phyloP scores from a whole-genome alignment of 441 rosid genomes.

The Macaranga tanarius region DNA sequence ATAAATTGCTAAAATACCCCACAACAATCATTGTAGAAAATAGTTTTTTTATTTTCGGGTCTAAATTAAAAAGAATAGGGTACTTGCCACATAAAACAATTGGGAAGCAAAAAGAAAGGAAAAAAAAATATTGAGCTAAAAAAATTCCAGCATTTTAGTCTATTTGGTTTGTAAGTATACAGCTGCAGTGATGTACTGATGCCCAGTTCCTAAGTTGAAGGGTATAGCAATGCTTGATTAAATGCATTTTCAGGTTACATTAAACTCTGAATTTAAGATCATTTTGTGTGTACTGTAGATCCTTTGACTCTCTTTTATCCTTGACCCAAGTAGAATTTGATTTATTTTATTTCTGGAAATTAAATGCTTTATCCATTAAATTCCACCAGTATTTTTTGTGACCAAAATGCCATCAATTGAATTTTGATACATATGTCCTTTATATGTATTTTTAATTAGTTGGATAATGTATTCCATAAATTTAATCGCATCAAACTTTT shows the following conservation, averaged over 20 bases:
- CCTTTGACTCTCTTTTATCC: too few species aligned
- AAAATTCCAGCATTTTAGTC: neutral
- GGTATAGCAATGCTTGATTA: neutral
- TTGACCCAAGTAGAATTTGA: neutral
- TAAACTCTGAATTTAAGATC: neutral
- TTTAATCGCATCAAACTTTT: too few species aligned
- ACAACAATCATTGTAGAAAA: conserved; percentile 23
- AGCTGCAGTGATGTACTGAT: neutral
- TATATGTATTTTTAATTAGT: too few species aligned
- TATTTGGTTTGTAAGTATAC: neutral
- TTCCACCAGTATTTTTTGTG: neutral
- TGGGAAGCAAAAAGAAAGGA: neutral
- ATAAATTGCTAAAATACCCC: conserved; percentile 15
- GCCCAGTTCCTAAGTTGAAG: neutral
- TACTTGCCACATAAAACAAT: neutral
- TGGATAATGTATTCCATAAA: too few species aligned
- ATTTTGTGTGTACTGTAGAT: neutral
- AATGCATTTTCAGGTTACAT: neutral
- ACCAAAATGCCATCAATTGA: neutral
- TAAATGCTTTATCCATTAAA: neutral
- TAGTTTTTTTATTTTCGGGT: too few species aligned
- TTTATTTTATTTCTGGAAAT: neutral
- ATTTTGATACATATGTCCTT: too few species aligned
- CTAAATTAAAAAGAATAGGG: neutral
- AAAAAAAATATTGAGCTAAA: neutral